These are phyloP conservation scores for Aureobasidium lini DNA, from an alignment of 2,329 filamentous ascomycete genomes.

Conservation along the genomic window DNA sequence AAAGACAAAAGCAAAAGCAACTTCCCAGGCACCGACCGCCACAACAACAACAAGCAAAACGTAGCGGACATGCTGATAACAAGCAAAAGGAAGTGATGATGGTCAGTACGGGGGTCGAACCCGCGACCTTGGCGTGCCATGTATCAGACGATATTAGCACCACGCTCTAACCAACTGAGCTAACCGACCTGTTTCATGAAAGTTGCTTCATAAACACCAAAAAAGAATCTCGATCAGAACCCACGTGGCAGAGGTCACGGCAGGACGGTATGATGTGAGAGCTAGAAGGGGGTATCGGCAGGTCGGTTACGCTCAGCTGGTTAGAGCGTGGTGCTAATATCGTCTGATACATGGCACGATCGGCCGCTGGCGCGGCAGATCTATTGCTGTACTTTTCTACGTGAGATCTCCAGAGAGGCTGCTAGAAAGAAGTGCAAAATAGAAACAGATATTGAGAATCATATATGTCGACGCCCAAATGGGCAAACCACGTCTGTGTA, in stretches of 20 bases:
- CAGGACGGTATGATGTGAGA: neutral
- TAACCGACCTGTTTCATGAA: conserved; percentile 4
- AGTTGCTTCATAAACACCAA: neutral
- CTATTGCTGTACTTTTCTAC: too few species aligned
- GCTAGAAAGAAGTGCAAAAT: too few species aligned
- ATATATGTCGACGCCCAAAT: too few species aligned
- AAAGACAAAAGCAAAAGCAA: too few species aligned
- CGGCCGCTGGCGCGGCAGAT: neutral
- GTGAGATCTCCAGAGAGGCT: too few species aligned
- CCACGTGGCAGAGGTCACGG: too few species aligned
- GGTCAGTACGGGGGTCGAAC: conserved; percentile 16
- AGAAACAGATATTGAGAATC: too few species aligned
- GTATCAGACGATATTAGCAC: conserved; percentile 18
- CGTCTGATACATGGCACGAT: conserved; percentile 9
- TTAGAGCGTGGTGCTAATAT: conserved; percentile 22
- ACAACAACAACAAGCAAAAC: too few species aligned
- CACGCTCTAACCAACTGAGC: conserved; percentile 22
- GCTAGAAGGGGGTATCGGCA: neutral
- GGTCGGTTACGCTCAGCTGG: conserved; percentile 17
- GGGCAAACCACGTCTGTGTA: too few species aligned
- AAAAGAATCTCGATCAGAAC: neutral
- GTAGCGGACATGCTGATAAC: fast-evolving
- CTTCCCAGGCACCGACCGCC: too few species aligned
- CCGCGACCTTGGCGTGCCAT: conserved; percentile 20
- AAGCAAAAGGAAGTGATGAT: neutral